A percentile compares a stretch with the other conserved stretches of the same genome.
These are phyloP conservation scores for Alternaria triticimaculans DNA, from an alignment of 2,329 filamentous ascomycete species.

Conservation along the genomic window DNA sequence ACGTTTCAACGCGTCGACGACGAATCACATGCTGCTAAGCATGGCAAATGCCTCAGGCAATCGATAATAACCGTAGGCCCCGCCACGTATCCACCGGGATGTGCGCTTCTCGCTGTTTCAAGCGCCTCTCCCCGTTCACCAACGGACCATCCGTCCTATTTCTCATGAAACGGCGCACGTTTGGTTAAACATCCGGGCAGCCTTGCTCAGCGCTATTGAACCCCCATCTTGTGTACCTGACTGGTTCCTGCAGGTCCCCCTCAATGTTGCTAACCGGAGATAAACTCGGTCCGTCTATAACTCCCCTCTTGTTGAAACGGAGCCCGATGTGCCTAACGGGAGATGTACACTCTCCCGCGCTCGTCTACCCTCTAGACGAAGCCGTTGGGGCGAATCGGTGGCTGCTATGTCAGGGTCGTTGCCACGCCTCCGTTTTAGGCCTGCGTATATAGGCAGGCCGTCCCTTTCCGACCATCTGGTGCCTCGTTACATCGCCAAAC, in stretches of 20 bases:
- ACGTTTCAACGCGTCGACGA: conserved; percentile 24
- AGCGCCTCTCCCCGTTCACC: conserved; percentile 21
- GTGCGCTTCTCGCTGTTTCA: conserved; percentile 31
- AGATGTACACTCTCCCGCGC: conserved; percentile 16
- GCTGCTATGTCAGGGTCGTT: conserved; percentile 4
- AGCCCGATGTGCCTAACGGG: conserved; percentile 17
- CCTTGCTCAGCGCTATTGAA: conserved; percentile 22
- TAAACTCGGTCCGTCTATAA: conserved; percentile 15
- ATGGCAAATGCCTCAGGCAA: conserved; percentile 10
- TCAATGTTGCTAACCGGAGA: conserved; percentile 28
- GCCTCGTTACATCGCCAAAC: conserved; percentile 16
- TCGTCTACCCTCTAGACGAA: conserved; percentile 12
- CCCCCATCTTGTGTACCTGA: conserved; percentile 13
- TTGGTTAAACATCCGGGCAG: conserved; percentile 29
- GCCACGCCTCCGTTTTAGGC: conserved; percentile 11
- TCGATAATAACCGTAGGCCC: conserved; percentile 11
- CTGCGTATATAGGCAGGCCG: conserved; percentile 33
- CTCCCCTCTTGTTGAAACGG: conserved; percentile 32
- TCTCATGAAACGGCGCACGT: conserved; percentile 37
- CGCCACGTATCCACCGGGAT: conserved; percentile 20
- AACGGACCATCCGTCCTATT: conserved; percentile 31
- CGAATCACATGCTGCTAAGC: conserved; percentile 13
- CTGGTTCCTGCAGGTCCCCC: conserved; percentile 24
- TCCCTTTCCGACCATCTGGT: conserved; percentile 16
- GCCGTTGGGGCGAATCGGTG: conserved; percentile 20